Evolutionary conservation across 2,329 filamentous ascomycete species (phyloP).

Genomic region (Exophiala bonariae): DNA sequence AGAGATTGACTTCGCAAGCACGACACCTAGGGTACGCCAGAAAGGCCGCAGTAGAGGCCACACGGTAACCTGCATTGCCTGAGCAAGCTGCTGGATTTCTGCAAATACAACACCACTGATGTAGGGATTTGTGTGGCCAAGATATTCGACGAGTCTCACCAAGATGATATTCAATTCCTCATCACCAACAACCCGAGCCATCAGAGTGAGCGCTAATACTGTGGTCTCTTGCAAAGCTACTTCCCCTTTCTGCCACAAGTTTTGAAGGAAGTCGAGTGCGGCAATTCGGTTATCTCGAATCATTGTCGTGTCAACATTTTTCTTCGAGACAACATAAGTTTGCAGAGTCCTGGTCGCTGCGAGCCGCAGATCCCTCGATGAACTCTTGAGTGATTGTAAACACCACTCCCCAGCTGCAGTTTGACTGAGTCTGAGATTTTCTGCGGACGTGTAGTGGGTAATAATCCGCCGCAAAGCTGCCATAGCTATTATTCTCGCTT

Average conservation of each 20-base stretch:
- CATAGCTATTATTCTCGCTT: slow-evolving; percentile 69
- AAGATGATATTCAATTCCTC: slow-evolving; percentile 85
- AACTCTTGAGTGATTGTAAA: slow-evolving; percentile 77
- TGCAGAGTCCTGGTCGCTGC: slow-evolving; percentile 71
- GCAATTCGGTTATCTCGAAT: slow-evolving; percentile 66
- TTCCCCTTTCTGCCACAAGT: slow-evolving; percentile 68
- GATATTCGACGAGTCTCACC: slow-evolving; percentile 78
- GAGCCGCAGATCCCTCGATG: slow-evolving; percentile 79
- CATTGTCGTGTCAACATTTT: slow-evolving; percentile 47
- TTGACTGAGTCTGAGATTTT: slow-evolving; percentile 65
- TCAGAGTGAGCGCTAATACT: slow-evolving; percentile 80
- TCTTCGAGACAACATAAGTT: slow-evolving; percentile 58
- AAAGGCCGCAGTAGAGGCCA: slow-evolving; percentile 78
- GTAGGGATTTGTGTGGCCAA: slow-evolving; percentile 79
- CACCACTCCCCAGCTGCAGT: slow-evolving; percentile 77
- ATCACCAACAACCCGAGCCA: slow-evolving; percentile 74
- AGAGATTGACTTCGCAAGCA: slow-evolving; percentile 78
- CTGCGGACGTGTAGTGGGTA: slow-evolving; percentile 61
- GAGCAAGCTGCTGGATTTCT: slow-evolving; percentile 70
- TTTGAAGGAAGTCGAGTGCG: slow-evolving; percentile 69
- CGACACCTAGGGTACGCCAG: slow-evolving; percentile 81
- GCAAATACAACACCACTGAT: slow-evolving; percentile 80
- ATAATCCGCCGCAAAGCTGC: slow-evolving; percentile 68
- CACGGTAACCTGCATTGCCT: slow-evolving; percentile 61
- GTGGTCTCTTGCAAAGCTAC: slow-evolving; percentile 76